phyloP scores from a whole-genome alignment of 75 land plant genomes.

The Picea glauca region DNA sequence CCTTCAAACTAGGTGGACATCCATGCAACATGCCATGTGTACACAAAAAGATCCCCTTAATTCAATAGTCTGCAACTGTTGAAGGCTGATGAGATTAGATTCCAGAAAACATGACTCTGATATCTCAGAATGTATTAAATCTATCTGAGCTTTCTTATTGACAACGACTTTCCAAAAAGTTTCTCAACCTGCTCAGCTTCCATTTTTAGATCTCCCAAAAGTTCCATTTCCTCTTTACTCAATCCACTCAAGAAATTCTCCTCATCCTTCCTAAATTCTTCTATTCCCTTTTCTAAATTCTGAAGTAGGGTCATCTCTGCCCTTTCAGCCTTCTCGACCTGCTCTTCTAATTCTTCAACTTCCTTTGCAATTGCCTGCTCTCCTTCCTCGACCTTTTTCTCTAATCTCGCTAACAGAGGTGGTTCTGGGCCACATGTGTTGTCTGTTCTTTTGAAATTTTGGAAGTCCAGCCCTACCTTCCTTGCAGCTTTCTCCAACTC shows the following conservation, averaged over 20 bases:
- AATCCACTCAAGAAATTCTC: conserved; percentile 50
- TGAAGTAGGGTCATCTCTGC: conserved; percentile 54
- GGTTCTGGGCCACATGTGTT: conserved; percentile 96
- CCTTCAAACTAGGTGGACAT: neutral
- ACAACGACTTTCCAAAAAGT: conserved; percentile 74
- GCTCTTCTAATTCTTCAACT: conserved; percentile 67
- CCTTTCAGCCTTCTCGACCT: conserved; percentile 63
- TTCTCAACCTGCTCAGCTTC: conserved; percentile 82
- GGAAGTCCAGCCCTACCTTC: conserved; percentile 75
- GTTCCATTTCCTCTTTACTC: conserved; percentile 75
- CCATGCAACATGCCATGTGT: neutral
- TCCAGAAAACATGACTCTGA: neutral
- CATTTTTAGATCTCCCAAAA: conserved; percentile 69
- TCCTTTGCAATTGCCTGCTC: conserved; percentile 65
- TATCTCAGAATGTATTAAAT: conserved; percentile 2
- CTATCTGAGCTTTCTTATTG: conserved; percentile 76
- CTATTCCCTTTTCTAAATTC: conserved; percentile 52
- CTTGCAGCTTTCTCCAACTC: conserved; percentile 72
- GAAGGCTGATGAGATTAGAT: neutral
- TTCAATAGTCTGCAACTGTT: neutral
- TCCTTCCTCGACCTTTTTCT: conserved; percentile 86
- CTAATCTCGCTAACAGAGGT: conserved; percentile 84
- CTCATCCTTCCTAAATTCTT: conserved; percentile 54
- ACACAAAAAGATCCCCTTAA: neutral
- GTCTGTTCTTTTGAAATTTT: conserved; percentile 75